Percentiles rank a stretch among this genome's conserved stretches.
These are phyloP conservation scores for Plasmodium berghei DNA, from an alignment of 169 alveolate species.

Conservation along the genomic window DNA sequence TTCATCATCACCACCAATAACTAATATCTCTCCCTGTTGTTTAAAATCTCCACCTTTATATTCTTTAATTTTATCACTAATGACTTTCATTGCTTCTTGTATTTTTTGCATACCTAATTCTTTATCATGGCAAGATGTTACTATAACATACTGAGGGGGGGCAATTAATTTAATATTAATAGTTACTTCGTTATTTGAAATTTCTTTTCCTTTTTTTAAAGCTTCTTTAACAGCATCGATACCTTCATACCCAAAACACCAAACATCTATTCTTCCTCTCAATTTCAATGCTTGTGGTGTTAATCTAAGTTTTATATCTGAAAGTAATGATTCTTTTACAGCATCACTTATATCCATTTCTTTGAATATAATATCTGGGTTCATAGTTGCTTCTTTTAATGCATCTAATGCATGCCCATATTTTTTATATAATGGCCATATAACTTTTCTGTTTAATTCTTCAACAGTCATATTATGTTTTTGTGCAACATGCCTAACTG, in stretches of 20 bases:
- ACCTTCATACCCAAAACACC: conserved; percentile 97
- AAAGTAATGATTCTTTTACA: conserved; percentile 88
- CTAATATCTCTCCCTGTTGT: conserved; percentile 89
- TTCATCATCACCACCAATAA: conserved; percentile 93
- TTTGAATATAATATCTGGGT: conserved; percentile 92
- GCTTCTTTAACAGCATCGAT: conserved; percentile 97
- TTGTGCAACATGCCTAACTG: conserved; percentile 95
- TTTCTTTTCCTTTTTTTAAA: conserved; percentile 82
- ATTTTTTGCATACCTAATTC: conserved; percentile 89
- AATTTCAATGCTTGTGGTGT: conserved; percentile 93
- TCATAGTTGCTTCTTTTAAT: conserved; percentile 93
- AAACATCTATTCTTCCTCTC: conserved; percentile 94
- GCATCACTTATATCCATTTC: conserved; percentile 91
- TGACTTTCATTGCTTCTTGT: conserved; percentile 88
- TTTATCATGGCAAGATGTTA: conserved; percentile 92
- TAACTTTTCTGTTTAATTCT: conserved; percentile 91
- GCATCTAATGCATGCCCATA: conserved; percentile 97
- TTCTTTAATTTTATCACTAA: conserved; percentile 87
- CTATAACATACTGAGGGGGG: conserved; percentile 93
- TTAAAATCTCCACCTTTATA: conserved; percentile 93
- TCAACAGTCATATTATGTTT: conserved; percentile 92
- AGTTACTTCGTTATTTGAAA: conserved; percentile 74
- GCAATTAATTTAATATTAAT: conserved; percentile 92
- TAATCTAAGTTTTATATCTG: conserved; percentile 90
- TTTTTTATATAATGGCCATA: conserved; percentile 97